A percentile compares a stretch with the other conserved stretches of the same genome.
Evolutionary conservation across 2,329 filamentous ascomycete genomes (phyloP).

Genomic region (Fusarium staphyleae): DNA sequence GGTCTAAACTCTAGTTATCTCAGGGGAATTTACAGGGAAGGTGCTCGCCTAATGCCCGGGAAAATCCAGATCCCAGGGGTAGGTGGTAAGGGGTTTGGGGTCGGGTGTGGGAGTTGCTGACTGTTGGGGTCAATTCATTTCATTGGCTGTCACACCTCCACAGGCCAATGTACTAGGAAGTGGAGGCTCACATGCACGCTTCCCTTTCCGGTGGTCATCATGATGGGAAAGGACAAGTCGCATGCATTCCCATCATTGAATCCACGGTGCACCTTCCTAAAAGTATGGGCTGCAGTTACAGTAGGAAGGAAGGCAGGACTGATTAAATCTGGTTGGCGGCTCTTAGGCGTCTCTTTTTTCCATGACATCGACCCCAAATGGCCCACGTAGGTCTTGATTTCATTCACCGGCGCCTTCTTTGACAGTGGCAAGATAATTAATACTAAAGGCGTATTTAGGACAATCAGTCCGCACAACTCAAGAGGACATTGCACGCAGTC

Average conservation of each 20-base stretch:
- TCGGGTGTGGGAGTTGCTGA: slow-evolving; percentile 2
- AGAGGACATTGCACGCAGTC: background rate
- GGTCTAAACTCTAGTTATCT: slow-evolving; percentile 17
- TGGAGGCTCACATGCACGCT: slow-evolving; percentile 29
- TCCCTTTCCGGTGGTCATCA: slow-evolving; percentile 23
- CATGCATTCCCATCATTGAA: slow-evolving; percentile 32
- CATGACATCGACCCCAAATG: no score
- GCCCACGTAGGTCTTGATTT: no score
- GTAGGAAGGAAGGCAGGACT: background rate
- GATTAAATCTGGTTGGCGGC: background rate
- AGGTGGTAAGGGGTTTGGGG: background rate
- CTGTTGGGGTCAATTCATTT: background rate
- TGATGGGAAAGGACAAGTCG: slow-evolving; percentile 30
- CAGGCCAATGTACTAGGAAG: background rate
- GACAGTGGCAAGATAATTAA: no score
- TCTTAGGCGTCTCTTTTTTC: background rate
- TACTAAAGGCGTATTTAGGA: no score
- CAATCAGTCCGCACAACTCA: background rate
- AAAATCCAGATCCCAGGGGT: slow-evolving; percentile 9
- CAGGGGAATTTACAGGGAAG: slow-evolving; percentile 15
- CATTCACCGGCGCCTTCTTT: no score
- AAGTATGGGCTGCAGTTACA: background rate
- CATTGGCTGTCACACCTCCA: no score
- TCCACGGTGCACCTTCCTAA: slow-evolving; percentile 5
- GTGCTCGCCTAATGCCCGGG: slow-evolving; percentile 27